A percentile compares a stretch with the other conserved stretches of the same genome.
Conservation (phyloP, 208 protist genomes). For the Acanthamoeba sp. region DNA sequence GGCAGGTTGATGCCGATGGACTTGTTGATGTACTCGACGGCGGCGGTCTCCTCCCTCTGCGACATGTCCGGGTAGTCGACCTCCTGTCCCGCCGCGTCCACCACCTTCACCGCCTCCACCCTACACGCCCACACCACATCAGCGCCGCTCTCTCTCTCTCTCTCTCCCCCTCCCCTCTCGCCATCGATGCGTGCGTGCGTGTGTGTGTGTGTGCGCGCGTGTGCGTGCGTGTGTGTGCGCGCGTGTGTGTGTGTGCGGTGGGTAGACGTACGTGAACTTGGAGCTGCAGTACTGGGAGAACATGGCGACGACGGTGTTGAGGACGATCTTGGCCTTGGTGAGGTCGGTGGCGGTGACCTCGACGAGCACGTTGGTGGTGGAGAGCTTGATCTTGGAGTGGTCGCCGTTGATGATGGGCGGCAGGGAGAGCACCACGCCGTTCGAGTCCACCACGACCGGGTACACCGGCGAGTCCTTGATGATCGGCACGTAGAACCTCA, state of each 20-base stretch:
- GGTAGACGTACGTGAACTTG: background rate
- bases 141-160: too few species aligned
- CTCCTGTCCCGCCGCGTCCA: background rate
- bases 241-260: background rate
- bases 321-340: slow-evolving; percentile 17
- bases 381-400: slow-evolving; percentile 22
- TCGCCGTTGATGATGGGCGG: slow-evolving; percentile 23
- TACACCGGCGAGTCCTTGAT: slow-evolving; percentile 18
- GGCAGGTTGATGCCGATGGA: slow-evolving; percentile 94
- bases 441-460: background rate
- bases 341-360: slow-evolving; percentile 17
- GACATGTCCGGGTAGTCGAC: slow-evolving; percentile 73
- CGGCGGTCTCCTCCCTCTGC: slow-evolving; percentile 75
- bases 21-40: slow-evolving; percentile 91
- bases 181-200: too few species aligned
- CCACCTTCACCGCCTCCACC: background rate
- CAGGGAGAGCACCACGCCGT: slow-evolving; percentile 9
- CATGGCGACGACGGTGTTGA: slow-evolving; percentile 10
- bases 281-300: slow-evolving; percentile 15
- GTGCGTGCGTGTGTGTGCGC: background rate
- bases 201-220: too few species aligned
- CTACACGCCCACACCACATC: background rate
- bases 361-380: slow-evolving; percentile 20
- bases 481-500: slow-evolving; percentile 28
- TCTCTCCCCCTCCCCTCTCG: too few species aligned